Evolutionary conservation across 768 basidiomycete genomes (phyloP).

Genomic region (Hygrocybe coccinea): DNA sequence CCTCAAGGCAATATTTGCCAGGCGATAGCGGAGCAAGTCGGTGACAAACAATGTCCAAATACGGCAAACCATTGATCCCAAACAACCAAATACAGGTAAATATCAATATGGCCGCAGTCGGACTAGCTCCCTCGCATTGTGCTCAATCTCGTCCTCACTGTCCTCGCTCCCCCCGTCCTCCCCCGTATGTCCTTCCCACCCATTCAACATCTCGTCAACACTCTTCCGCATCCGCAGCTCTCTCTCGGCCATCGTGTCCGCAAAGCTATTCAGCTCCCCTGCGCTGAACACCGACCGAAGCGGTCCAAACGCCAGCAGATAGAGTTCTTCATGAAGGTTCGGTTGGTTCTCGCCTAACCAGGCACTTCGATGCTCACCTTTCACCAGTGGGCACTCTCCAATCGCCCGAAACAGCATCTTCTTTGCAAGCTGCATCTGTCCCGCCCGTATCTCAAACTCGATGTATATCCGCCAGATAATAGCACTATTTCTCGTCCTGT

Average conservation of each 20-base stretch:
- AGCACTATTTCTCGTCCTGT: slow-evolving; percentile 61
- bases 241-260: slow-evolving; percentile 73
- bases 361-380: slow-evolving; percentile 50
- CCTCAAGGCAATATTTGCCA: too few relatives aligned
- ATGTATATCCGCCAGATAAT: slow-evolving; percentile 70
- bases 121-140: slow-evolving; percentile 52
- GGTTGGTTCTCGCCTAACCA: slow-evolving; percentile 11
- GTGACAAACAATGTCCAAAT: slow-evolving; percentile 1
- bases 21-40: not conserved
- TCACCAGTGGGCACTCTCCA: slow-evolving; percentile 66
- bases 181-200: slow-evolving; percentile 36
- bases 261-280: slow-evolving; percentile 56
- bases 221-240: slow-evolving; percentile 59
- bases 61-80: not conserved
- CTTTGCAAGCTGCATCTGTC: slow-evolving; percentile 59
- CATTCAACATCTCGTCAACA: slow-evolving; percentile 53
- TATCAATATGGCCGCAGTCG: slow-evolving; percentile 60
- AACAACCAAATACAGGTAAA: not conserved
- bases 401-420: slow-evolving; percentile 69
- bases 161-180: slow-evolving; percentile 28
- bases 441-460: slow-evolving; percentile 69
- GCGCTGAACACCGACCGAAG: slow-evolving; percentile 58
- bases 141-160: slow-evolving; percentile 50
- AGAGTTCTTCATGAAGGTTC: slow-evolving; percentile 49
- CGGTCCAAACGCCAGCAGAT: slow-evolving; percentile 71